Conservation (phyloP, 208 protist genomes). For the Trypanosoma platydactyli region DNA sequence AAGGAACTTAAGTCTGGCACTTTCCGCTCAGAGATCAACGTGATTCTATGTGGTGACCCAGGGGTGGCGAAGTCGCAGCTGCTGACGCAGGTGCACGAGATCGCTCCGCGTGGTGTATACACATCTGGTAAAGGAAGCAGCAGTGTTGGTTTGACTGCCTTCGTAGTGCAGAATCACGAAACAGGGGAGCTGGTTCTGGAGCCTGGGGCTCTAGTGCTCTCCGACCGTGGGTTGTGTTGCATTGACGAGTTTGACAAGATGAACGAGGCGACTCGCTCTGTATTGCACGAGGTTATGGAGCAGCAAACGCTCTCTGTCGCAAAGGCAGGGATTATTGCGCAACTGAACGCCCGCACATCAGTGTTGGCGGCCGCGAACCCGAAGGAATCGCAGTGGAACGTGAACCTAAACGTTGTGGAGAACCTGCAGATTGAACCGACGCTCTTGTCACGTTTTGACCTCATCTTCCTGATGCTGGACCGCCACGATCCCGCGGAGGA, state of each 20-base stretch:
- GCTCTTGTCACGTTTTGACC: constrained; percentile 98
- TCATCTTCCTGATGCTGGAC: constrained; percentile 98
- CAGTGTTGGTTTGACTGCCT: constrained; percentile 99
- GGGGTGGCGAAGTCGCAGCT: constrained; percentile 99
- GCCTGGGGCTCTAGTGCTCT: constrained; percentile 97
- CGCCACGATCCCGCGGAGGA: constrained; percentile 93
- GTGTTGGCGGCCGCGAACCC: constrained; percentile 99
- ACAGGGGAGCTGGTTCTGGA: constrained; percentile 98
- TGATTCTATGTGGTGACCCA: constrained; percentile 99
- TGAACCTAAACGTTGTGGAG: constrained; percentile 95
- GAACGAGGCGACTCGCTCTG: constrained; percentile 96
- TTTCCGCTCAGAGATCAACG: constrained; percentile 97
- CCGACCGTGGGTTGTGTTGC: constrained; percentile 99
- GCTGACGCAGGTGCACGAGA: constrained; percentile 98
- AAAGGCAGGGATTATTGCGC: constrained; percentile 99
- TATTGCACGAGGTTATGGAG: constrained; percentile 99
- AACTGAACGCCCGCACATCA: constrained; percentile 98
- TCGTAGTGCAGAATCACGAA: constrained; percentile 96
- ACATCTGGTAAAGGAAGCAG: constrained; percentile 98
- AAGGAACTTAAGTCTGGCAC: constrained; percentile 90
- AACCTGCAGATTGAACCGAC: constrained; percentile 99
- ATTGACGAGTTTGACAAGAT: constrained; percentile 99
- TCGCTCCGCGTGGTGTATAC: constrained; percentile 98
- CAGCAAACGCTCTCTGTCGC: constrained; percentile 99
- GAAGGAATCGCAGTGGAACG: constrained; percentile 97